Base-by-base conservation (phyloP, 202 grass and related monocot species). In the Miscanthus sacchariflorus region DNA sequence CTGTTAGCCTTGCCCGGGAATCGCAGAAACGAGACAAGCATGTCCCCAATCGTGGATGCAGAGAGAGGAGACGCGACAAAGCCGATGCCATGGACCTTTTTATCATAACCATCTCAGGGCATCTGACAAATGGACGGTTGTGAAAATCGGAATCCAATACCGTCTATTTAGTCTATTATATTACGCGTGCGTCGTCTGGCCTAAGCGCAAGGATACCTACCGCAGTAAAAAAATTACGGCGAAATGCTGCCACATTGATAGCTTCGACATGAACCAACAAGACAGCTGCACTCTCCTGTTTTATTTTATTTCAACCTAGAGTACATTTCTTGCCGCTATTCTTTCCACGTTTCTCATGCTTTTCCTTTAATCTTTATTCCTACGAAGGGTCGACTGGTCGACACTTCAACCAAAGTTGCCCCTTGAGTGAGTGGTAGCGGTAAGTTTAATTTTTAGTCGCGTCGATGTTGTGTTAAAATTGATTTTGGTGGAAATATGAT, bases 111-210 rank as follows among this genome's bases (percentile, higher is more conserved):
- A 78, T 48, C 35, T 21, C 65, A 67, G 44, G 43, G 69, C n/a
- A 87, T 59, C 82, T 59, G 67, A 79, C 54, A 86, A 88, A 88
- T 91, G 83, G 72, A 49, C 77, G 86, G 73, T 0, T 24, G 78
- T 17, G 7, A 67, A 79, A 86, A 85, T 48, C 25, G 45, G 90
- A 89, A 92, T 83, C 78, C 72, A 82, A 77, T 88, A 27, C 90
- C 44, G 3, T 81, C 77, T 4, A 43, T 30, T n/a, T 81, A 71
- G 25, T 77, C 27, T 72, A 66, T 54, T 54, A 0, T 38, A 0
- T 19, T 21, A 46, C 25, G 25, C 67, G 35, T 12, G 82, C 28
- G 28, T 30, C 82, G 82, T 85, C 76, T 77, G 52, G 45, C 88
- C 24, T 88, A 88, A 82, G 86, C 50, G 12, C 77, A 82, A 85